Conservation (phyloP, 352 stramenopile genomes). For the Pythium rhizo-oryzae region DNA sequence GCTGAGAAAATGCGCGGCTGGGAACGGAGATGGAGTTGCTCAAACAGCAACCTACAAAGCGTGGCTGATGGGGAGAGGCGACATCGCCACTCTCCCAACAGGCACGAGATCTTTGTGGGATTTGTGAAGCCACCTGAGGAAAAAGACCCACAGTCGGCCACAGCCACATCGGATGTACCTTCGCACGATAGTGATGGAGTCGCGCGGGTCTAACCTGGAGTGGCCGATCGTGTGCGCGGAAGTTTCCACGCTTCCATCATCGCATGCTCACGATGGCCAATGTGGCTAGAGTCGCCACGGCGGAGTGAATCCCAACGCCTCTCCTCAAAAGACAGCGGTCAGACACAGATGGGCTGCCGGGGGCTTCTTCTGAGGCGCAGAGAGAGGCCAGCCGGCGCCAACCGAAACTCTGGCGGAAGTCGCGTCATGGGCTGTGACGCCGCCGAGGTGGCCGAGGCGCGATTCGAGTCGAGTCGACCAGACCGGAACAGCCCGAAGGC, state of each 20-base stretch:
- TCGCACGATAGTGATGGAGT: background rate
- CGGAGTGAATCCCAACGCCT: too few relatives aligned
- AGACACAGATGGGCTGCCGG: constrained; percentile 18
- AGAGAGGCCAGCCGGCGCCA: constrained; percentile 13
- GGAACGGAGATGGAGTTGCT: constrained; percentile 11
- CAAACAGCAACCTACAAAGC: constrained; percentile 19
- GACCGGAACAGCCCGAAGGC: constrained; percentile 1
- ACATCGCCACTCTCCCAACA: constrained; percentile 6
- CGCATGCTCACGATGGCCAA: too few relatives aligned
- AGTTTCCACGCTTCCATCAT: background rate
- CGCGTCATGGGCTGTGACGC: constrained; percentile 7
- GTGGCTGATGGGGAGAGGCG: background rate
- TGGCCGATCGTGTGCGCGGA: background rate
- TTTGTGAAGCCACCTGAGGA: constrained; percentile 2
- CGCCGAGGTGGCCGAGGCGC: constrained; percentile 7
- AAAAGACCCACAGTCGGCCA: background rate
- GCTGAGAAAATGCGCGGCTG: constrained; percentile 15
- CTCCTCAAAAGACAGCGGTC: background rate
- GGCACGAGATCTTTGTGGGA: constrained; percentile 17
- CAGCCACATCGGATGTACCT: background rate
- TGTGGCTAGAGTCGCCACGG: too few relatives aligned
- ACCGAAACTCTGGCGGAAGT: background rate
- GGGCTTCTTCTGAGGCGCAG: constrained; percentile 12
- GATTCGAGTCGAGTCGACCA: constrained; percentile 13
- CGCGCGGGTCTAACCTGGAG: too few relatives aligned